A percentile compares a stretch with the other conserved stretches of the same genome.
phyloP scores from a whole-genome alignment of 441 rosid genomes.

The Populus hybrid region DNA sequence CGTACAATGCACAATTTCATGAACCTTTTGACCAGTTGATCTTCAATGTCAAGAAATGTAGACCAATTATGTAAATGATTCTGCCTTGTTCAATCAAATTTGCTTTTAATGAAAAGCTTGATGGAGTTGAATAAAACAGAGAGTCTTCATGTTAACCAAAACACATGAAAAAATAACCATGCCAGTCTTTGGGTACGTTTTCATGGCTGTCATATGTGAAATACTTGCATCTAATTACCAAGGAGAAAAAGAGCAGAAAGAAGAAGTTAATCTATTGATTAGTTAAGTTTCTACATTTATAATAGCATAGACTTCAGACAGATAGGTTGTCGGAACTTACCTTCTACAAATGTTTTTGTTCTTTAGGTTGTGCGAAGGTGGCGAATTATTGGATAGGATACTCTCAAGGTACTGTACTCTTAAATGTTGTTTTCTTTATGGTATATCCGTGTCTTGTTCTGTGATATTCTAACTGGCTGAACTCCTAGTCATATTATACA shows the following conservation, averaged over 20 bases:
- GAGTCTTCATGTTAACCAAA: background rate
- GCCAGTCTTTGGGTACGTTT: background rate
- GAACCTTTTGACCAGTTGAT: background rate
- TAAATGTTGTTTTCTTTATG: constrained; percentile 7
- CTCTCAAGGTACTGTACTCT: constrained; percentile 62
- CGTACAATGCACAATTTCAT: background rate
- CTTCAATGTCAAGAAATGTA: background rate
- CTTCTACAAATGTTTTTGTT: constrained; percentile 1
- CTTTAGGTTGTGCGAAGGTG: constrained; percentile 79
- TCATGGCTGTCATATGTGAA: background rate
- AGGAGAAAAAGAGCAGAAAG: background rate
- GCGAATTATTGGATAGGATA: constrained; percentile 80
- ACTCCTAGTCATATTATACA: constrained; percentile 24
- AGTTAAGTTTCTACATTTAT: constrained; percentile 7
- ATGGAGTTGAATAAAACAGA: background rate
- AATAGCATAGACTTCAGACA: constrained; percentile 2
- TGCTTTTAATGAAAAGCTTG: background rate
- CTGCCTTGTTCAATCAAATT: background rate
- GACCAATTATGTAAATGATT: background rate
- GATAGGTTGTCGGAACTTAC: constrained; percentile 13
- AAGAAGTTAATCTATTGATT: background rate
- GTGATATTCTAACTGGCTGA: constrained; percentile 15
- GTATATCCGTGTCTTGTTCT: constrained; percentile 8
- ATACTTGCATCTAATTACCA: background rate
- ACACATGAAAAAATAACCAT: background rate